A percentile compares a stretch with the other conserved stretches of the same genome.
Conservation (phyloP, 2,329 filamentous ascomycete genomes). For the Rachicladosporium sp. region DNA sequence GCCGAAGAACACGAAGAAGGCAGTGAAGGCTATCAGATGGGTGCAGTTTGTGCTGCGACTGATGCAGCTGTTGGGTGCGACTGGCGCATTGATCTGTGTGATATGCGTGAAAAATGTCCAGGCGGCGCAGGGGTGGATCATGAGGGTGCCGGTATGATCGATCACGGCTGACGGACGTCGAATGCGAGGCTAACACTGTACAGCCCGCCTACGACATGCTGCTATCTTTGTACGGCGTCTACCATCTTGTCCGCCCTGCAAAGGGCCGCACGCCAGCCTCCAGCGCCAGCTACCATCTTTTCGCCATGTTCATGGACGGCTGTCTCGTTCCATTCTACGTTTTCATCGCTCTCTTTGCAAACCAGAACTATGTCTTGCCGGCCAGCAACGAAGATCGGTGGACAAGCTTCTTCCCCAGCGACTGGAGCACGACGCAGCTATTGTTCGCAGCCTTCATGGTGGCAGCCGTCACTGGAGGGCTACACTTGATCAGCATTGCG, state of each 20-base stretch:
- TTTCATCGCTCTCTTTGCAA: slow-evolving; percentile 44
- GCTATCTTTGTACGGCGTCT: slow-evolving; percentile 65
- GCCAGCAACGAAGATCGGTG: slow-evolving; percentile 42
- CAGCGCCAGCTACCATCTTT: slow-evolving; percentile 79
- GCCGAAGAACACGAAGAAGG: slow-evolving; percentile 55
- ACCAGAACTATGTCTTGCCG: slow-evolving; percentile 39
- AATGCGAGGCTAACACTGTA: neutral
- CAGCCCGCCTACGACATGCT: slow-evolving; percentile 65
- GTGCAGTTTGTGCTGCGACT: slow-evolving; percentile 58
- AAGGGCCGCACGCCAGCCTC: slow-evolving; percentile 63
- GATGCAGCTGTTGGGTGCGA: slow-evolving; percentile 53
- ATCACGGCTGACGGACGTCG: neutral
- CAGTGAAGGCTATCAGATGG: slow-evolving; percentile 57
- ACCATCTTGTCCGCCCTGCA: slow-evolving; percentile 62
- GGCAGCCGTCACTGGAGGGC: slow-evolving; percentile 48
- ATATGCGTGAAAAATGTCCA: slow-evolving; percentile 56
- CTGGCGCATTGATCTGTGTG: slow-evolving; percentile 61
- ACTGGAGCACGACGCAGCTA: slow-evolving; percentile 48
- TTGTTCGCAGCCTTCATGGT: slow-evolving; percentile 53
- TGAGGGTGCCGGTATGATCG: slow-evolving; percentile 18
- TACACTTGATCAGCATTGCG: slow-evolving; percentile 59
- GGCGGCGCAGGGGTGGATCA: slow-evolving; percentile 14
- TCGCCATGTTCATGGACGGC: slow-evolving; percentile 62
- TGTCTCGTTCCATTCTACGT: slow-evolving; percentile 51
- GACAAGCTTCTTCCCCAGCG: slow-evolving; percentile 53